These are phyloP conservation scores for Vanrija sp. DNA, from an alignment of 1,284 basidiomycete genomes.

Conservation along the genomic window DNA sequence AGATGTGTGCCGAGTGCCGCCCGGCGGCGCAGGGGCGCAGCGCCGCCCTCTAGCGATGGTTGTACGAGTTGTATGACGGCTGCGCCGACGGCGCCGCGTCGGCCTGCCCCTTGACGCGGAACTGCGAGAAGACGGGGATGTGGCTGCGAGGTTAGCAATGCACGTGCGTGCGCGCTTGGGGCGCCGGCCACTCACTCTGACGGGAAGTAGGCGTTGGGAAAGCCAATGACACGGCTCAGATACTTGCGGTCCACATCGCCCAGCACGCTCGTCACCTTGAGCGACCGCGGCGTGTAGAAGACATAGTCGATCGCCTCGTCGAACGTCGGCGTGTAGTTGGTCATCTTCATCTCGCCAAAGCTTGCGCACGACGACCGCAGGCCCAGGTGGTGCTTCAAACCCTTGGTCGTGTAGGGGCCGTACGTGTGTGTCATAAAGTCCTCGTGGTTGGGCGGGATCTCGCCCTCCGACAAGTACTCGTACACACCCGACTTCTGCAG, in stretches of 20 bases:
- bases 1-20: background rate
- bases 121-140: slow-evolving; percentile 50
- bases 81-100: slow-evolving; percentile 54
- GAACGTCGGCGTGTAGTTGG: slow-evolving; percentile 86
- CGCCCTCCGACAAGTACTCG: slow-evolving; percentile 78
- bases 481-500: slow-evolving; percentile 82
- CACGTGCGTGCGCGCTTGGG: slow-evolving; percentile 19
- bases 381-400: slow-evolving; percentile 71
- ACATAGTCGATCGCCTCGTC: slow-evolving; percentile 87
- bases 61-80: slow-evolving; percentile 14
- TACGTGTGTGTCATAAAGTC: slow-evolving; percentile 93
- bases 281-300: slow-evolving; percentile 76
- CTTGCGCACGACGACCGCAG: slow-evolving; percentile 79
- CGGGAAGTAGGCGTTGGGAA: slow-evolving; percentile 94
- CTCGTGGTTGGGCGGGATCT: slow-evolving; percentile 68
- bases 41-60: slow-evolving; percentile 4
- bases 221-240: slow-evolving; percentile 86
- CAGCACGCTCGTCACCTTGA: slow-evolving; percentile 80
- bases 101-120: slow-evolving; percentile 42
- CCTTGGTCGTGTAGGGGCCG: slow-evolving; percentile 87
- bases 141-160: slow-evolving; percentile 38
- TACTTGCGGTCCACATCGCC: slow-evolving; percentile 85
- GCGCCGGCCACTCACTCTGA: slow-evolving; percentile 78
- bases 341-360: slow-evolving; percentile 68
- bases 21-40: background rate